Evolutionary conservation across 768 basidiomycete species (phyloP), one percentile per base, ranked within the genome.

Genomic region (Atractiella rhizophila): DNA sequence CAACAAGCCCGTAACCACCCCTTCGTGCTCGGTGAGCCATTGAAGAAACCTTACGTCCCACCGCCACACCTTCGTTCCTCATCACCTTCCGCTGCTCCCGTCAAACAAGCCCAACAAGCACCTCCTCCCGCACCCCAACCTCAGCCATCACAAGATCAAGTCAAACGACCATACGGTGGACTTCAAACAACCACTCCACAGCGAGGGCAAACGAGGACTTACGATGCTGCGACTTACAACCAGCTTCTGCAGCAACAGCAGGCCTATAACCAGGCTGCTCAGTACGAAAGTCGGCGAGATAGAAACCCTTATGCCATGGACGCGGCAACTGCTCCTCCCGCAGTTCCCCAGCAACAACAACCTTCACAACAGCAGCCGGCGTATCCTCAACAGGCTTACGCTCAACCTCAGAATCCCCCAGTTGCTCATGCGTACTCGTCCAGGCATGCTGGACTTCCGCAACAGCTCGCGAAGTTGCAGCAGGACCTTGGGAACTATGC

Each of bases 1-100:
- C 83, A 91, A 54, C 86, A 98, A 60, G 91, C 91, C 28, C 68
- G 76, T 37, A 63, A 78, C 54, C 91, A 98, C 58, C 91, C 91
- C 2, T 98, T 96, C 61, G 91, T 98, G 51, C 91, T 85, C 5
- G 88, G 88, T 38, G 91, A 96, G 60, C 86, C 85, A 56, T 91
- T 76, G 55, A 74, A 71, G 12, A 35, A 43, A 2, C 52, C 52
- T 2, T 53, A 50, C 45, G 55, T 50, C 5, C 53, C 51, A 9
- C 48, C 48, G 9, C 45, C 57, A 13, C 30, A 49, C 21, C 43
- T 58, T 7, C 54, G 66, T 23, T 50, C 56, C 16, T 46, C 58
- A 28, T 54, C 59, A 43, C 56, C 60, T 32, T 57, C 57, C 39
- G 41, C 58, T 20, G 45, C 52, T 23, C 43, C 58, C 3, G 21